phyloP scores from a whole-genome alignment of 2,329 filamentous ascomycete genomes.

The Trichoderma gracile region DNA sequence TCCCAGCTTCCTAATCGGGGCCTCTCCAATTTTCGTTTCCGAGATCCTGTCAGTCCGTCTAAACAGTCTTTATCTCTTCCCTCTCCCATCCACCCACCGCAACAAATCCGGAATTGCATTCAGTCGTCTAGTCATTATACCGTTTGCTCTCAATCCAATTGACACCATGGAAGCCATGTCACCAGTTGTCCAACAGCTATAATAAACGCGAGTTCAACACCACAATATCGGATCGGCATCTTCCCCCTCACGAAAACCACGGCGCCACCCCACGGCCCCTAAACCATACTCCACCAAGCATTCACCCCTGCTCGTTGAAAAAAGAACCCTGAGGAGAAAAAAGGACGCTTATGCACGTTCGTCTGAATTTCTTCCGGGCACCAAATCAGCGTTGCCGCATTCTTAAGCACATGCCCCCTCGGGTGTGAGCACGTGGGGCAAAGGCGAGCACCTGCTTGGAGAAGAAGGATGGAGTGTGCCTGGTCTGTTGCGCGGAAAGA shows the following conservation, averaged over 20 bases:
- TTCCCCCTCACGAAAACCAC: not conserved
- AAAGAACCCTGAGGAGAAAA: not conserved
- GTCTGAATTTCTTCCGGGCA: not conserved
- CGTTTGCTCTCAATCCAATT: too few relatives aligned
- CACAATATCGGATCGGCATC: too few relatives aligned
- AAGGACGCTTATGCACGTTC: not conserved
- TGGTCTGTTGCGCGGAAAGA: not conserved
- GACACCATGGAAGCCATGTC: too few relatives aligned
- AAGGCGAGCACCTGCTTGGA: conserved; percentile 16
- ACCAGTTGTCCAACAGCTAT: not conserved
- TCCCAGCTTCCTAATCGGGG: conserved; percentile 22
- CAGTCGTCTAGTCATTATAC: too few relatives aligned
- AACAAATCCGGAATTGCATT: not conserved
- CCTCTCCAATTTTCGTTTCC: not conserved
- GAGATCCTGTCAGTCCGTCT: too few relatives aligned
- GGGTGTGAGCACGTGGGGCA: conserved; percentile 16
- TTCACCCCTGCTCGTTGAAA: not conserved
- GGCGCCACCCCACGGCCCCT: conserved; percentile 8
- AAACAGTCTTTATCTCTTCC: not conserved
- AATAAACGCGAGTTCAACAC: not conserved
- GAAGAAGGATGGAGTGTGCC: not conserved
- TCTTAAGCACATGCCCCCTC: conserved; percentile 9
- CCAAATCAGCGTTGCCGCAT: conserved; percentile 21
- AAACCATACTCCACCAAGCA: not conserved
- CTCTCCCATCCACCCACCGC: not conserved